These are phyloP conservation scores for Boletus reticuloceps DNA, from an alignment of 768 basidiomycete genomes.

Conservation along the genomic window DNA sequence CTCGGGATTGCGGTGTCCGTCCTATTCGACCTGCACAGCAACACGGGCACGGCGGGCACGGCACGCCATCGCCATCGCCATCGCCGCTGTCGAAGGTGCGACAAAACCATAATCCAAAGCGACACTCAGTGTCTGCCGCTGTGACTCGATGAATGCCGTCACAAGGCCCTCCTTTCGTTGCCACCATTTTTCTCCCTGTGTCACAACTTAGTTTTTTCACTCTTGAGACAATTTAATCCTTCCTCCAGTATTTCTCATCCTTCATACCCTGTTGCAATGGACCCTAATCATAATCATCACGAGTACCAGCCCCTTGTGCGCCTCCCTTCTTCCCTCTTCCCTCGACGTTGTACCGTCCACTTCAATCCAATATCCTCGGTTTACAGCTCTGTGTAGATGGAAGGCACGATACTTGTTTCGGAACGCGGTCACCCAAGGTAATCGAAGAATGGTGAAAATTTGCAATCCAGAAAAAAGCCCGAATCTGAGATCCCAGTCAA, in stretches of 20 bases:
- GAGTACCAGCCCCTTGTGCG: constrained; percentile 13
- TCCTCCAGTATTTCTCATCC: neutral
- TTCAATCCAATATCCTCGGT: constrained; percentile 9
- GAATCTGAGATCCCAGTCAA: constrained; percentile 11
- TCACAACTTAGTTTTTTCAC: constrained; percentile 3
- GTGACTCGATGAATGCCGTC: constrained; percentile 25
- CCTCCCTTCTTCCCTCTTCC: neutral
- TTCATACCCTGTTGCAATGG: constrained; percentile 22
- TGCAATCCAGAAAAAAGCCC: constrained; percentile 13
- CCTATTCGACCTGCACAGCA: constrained; percentile 30
- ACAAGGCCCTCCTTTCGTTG: neutral
- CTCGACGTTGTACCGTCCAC: constrained; percentile 19
- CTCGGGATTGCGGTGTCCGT: constrained; percentile 72
- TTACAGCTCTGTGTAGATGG: constrained; percentile 4
- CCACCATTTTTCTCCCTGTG: constrained; percentile 3
- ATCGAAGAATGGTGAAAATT: constrained; percentile 20
- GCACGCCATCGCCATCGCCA: constrained; percentile 13
- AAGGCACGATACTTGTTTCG: constrained; percentile 13
- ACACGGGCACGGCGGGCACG: constrained; percentile 22
- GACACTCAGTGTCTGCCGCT: constrained; percentile 21
- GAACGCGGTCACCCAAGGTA: constrained; percentile 11
- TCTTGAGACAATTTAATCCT: constrained; percentile 7
- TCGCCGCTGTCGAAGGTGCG: constrained; percentile 29
- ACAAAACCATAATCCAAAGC: constrained; percentile 26
- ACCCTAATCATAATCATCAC: constrained; percentile 12